A percentile compares a stretch with the other conserved stretches of the same genome.
Conservation (phyloP, 2,329 filamentous ascomycete species). For the Lachnellula cervina region DNA sequence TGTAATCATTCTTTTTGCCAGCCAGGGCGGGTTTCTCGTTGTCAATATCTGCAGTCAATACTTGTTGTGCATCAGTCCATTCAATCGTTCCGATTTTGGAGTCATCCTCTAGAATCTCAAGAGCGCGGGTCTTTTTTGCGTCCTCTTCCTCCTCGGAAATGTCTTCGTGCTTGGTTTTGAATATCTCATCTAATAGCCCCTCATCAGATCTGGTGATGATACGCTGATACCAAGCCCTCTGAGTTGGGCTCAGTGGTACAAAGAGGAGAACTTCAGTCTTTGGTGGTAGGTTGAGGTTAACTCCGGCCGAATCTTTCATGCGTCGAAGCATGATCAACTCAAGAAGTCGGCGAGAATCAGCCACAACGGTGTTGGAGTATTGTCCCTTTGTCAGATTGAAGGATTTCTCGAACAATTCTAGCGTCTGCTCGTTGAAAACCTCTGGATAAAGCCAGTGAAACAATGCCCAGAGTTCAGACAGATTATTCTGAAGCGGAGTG, state of each 20-base stretch:
- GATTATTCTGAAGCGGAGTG: conserved; percentile 55
- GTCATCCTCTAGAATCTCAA: conserved; percentile 32
- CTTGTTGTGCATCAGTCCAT: conserved; percentile 43
- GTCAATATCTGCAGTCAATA: conserved; percentile 39
- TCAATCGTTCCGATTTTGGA: conserved; percentile 31
- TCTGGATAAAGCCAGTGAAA: conserved; percentile 54
- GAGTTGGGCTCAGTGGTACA: conserved; percentile 53
- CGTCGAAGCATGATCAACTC: conserved; percentile 55
- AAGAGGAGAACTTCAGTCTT: conserved; percentile 55
- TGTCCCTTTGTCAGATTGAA: conserved; percentile 52
- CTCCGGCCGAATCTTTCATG: conserved; percentile 50
- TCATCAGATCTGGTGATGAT: conserved; percentile 51
- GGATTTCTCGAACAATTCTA: conserved; percentile 46
- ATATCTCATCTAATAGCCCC: conserved; percentile 47
- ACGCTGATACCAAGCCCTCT: conserved; percentile 53
- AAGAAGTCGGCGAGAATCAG: conserved; percentile 46
- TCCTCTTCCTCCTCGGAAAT: conserved; percentile 41
- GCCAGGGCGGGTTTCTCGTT: conserved; percentile 22
- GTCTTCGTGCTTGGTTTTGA: conserved; percentile 35
- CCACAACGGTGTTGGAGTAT: conserved; percentile 48
- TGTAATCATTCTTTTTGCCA: conserved; percentile 37
- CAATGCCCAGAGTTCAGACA: conserved; percentile 53
- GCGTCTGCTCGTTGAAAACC: conserved; percentile 49
- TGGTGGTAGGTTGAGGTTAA: conserved; percentile 50
- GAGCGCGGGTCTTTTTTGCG: conserved; percentile 33